phyloP scores from a whole-genome alignment of 2,329 filamentous ascomycete genomes.

The Huntiella decipiens region DNA sequence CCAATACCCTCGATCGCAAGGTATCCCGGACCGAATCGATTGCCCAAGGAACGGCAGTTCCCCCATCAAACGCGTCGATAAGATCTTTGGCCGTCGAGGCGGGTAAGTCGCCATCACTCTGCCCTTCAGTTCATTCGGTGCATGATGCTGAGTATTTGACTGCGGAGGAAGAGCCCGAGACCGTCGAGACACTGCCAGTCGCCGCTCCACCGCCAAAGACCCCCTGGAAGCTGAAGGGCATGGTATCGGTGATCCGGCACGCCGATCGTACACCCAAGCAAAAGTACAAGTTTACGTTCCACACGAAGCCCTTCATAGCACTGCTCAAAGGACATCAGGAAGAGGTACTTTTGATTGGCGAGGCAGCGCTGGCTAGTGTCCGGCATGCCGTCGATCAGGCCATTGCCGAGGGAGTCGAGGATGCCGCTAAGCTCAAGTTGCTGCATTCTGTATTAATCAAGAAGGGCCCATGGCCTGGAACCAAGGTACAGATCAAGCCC shows the following conservation, averaged over 20 bases:
- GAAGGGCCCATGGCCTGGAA: conserved; percentile 86
- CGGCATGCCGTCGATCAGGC: conserved; percentile 73
- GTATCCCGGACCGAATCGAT: conserved; percentile 2
- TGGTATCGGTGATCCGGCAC: conserved; percentile 90
- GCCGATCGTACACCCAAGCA: conserved; percentile 96
- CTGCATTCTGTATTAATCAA: conserved; percentile 75
- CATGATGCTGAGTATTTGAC: conserved; percentile 13
- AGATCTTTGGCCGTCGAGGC: conserved; percentile 4
- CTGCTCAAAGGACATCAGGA: conserved; percentile 89
- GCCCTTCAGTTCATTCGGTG: conserved; percentile 22
- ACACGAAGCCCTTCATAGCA: conserved; percentile 89
- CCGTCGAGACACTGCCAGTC: conserved; percentile 14
- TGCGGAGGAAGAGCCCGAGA: conserved; percentile 1
- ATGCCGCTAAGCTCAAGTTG: conserved; percentile 65
- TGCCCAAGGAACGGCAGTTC: background rate
- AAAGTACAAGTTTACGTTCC: conserved; percentile 98
- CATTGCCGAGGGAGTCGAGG: conserved; percentile 61
- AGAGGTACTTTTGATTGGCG: conserved; percentile 84
- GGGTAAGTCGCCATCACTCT: conserved; percentile 20
- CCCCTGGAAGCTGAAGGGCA: conserved; percentile 94
- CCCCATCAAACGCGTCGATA: conserved; percentile 6
- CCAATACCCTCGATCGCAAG: conserved; percentile 1
- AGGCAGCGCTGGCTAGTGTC: conserved; percentile 74
- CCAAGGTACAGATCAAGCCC: conserved; percentile 97
- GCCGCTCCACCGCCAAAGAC: conserved; percentile 61